Evolutionary conservation across 2,329 filamentous ascomycete species (phyloP).

Genomic region (Gnomoniopsis smithogilvyi): DNA sequence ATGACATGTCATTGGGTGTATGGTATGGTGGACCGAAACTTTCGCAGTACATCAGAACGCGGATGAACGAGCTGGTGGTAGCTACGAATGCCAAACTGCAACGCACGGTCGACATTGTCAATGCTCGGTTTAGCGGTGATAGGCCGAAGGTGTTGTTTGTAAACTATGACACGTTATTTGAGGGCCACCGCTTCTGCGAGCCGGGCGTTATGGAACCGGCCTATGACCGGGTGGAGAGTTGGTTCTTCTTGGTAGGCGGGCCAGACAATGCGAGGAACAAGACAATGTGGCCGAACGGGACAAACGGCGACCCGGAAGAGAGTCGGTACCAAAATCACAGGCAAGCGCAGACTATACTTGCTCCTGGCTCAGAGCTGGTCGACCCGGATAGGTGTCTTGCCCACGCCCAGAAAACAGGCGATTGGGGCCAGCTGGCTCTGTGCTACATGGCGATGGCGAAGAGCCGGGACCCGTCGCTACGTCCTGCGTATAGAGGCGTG

Average conservation of each 20-base stretch:
- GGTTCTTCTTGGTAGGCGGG: conserved; percentile 47
- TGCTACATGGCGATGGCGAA: conserved; percentile 43
- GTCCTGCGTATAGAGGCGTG: conserved; percentile 25
- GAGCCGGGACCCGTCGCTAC: conserved; percentile 32
- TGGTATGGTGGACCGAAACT: conserved; percentile 43
- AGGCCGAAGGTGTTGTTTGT: conserved; percentile 39
- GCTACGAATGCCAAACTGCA: conserved; percentile 39
- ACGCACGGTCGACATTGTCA: conserved; percentile 32
- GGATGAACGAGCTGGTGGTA: conserved; percentile 43
- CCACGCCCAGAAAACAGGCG: conserved; percentile 32
- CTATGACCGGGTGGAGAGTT: conserved; percentile 39
- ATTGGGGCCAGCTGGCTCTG: conserved; percentile 40
- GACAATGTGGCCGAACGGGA: conserved; percentile 19
- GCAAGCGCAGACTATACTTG: conserved; percentile 20
- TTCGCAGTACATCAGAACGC: conserved; percentile 32
- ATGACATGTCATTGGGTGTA: conserved; percentile 42
- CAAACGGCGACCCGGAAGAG: conserved; percentile 8
- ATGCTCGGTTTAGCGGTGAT: conserved; percentile 29
- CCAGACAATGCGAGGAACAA: conserved; percentile 33
- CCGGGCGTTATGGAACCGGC: conserved; percentile 37
- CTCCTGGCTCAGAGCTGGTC: conserved; percentile 30
- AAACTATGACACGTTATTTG: conserved; percentile 41
- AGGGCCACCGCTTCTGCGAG: conserved; percentile 41
- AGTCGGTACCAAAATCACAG: neutral
- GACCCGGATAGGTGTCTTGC: conserved; percentile 35